Base-by-base conservation (phyloP, 2,329 filamentous ascomycete species). In the Colletotrichum australisinense region DNA sequence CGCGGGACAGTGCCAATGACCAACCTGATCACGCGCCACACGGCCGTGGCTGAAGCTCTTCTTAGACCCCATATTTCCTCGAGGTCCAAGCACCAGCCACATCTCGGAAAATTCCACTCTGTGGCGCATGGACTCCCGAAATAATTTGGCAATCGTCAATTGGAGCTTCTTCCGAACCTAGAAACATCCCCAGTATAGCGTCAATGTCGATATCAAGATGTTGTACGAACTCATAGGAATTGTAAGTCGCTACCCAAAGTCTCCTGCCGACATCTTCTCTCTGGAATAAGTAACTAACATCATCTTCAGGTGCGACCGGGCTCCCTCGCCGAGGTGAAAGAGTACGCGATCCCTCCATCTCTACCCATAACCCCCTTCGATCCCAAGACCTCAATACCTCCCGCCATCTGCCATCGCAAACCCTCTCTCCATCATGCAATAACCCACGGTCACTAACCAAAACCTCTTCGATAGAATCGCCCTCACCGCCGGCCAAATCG, bases 221-320 rank as follows among this genome's bases (percentile, higher is more conserved):
- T 88, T 99, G 86, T 99, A 99, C 88, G 97, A 99, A 87, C 88
- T 98, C 81, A 97, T 99, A 84, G 97, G 94, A 83, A 93, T 98
- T 86, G 97, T 98, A 86, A 80, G 93, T 86, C 12, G n/a, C 4
- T 8, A 5, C 14, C 49, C 24, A 32, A 49, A 52, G 55, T 42
- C 19, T n/a, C 26, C 28, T 4, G 19, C n/a, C n/a, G 24, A 11
- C 2, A 28, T 42, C 5, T 6, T 8, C 5, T 4, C 9, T 14
- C 9, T 32, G 3, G 22, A 16, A 9, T n/a, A 28, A 46, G 52
- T 22, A 32, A 28, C 71, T 77, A 69, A 78, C 67, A 9, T 26
- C 3, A 4, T 5, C 30, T 22, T 22, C 81, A 98, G 97, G 95
- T 97, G 86, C 96, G 97, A 81, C 94, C 95, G 78, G 94, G 94